A percentile compares a stretch with the other conserved stretches of the same genome.
phyloP scores from a whole-genome alignment of 306 rosid genomes.

The Lathyrus tuberosus region DNA sequence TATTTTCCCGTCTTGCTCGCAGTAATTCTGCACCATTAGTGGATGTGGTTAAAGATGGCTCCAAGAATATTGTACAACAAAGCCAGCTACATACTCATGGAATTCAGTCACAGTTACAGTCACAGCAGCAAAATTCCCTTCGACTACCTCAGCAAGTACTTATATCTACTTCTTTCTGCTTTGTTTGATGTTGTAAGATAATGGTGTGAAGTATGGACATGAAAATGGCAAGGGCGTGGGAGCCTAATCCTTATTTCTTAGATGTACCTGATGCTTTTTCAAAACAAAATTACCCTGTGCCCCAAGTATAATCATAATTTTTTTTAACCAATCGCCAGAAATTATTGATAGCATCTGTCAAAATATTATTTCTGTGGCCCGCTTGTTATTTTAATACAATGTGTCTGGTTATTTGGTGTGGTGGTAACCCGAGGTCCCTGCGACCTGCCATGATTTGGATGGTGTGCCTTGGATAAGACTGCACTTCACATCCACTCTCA shows the following conservation, averaged over 20 bases:
- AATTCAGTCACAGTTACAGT: slow-evolving; percentile 64
- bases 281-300: slow-evolving; percentile 25
- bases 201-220: slow-evolving; percentile 26
- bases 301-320: slow-evolving; percentile 8
- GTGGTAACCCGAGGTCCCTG: no score
- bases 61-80: slow-evolving; percentile 66
- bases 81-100: slow-evolving; percentile 69
- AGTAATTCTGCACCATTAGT: slow-evolving; percentile 74
- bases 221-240: neutral
- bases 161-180: slow-evolving; percentile 32
- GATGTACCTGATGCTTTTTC: slow-evolving; percentile 15
- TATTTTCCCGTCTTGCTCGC: slow-evolving; percentile 27
- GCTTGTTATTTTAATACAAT: no score
- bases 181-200: slow-evolving; percentile 32
- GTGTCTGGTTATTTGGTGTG: no score
- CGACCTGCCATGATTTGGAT: slow-evolving; percentile 24
- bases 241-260: neutral
- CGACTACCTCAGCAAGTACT: slow-evolving; percentile 74
- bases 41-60: slow-evolving; percentile 79
- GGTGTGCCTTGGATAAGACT: neutral
- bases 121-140: slow-evolving; percentile 66
- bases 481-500: slow-evolving; percentile 3
- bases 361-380: slow-evolving; percentile 18
- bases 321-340: neutral
- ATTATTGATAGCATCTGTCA: neutral